A percentile compares a stretch with the other conserved stretches of the same genome.
Evolutionary conservation across 2,329 filamentous ascomycete species (phyloP).

Genomic region (Emericellopsis cladophorae): DNA sequence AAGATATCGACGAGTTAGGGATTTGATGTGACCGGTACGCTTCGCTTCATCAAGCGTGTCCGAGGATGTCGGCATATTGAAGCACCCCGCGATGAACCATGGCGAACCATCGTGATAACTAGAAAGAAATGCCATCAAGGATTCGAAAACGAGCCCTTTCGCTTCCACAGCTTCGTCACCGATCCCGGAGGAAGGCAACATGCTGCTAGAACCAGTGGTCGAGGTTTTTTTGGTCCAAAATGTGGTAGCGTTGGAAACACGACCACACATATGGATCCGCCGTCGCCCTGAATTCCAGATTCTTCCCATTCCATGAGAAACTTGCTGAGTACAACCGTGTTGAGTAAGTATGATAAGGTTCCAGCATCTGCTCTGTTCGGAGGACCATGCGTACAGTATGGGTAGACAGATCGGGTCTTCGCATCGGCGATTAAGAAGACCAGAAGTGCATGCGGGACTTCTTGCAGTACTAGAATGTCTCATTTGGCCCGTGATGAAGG

Average conservation of each 20-base stretch:
- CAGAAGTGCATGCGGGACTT: slow-evolving; percentile 53
- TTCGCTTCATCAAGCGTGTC: slow-evolving; percentile 40
- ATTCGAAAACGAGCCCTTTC: slow-evolving; percentile 43
- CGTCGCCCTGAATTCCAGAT: slow-evolving; percentile 37
- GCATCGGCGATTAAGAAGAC: slow-evolving; percentile 35
- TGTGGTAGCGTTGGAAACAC: slow-evolving; percentile 17
- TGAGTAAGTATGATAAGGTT: slow-evolving; percentile 46
- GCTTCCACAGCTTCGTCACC: slow-evolving; percentile 40
- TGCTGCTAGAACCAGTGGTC: slow-evolving; percentile 36
- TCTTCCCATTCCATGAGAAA: slow-evolving; percentile 41
- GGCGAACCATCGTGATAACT: slow-evolving; percentile 26
- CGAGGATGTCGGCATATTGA: slow-evolving; percentile 49
- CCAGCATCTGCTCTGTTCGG: slow-evolving; percentile 35
- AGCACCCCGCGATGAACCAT: slow-evolving; percentile 49
- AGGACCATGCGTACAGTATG: slow-evolving; percentile 44
- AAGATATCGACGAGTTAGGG: slow-evolving; percentile 28
- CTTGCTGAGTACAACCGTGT: slow-evolving; percentile 46
- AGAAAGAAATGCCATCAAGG: slow-evolving; percentile 32
- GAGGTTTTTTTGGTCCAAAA: slow-evolving; percentile 1
- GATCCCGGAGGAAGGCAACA: slow-evolving; percentile 51
- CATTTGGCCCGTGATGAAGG: slow-evolving; percentile 26
- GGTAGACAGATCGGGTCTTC: slow-evolving; percentile 33
- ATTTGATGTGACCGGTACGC: slow-evolving; percentile 38
- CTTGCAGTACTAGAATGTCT: slow-evolving; percentile 43
- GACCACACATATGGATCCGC: slow-evolving; percentile 45